Base-by-base conservation (phyloP, 768 basidiomycete genomes). In the Lepiota venenata region DNA sequence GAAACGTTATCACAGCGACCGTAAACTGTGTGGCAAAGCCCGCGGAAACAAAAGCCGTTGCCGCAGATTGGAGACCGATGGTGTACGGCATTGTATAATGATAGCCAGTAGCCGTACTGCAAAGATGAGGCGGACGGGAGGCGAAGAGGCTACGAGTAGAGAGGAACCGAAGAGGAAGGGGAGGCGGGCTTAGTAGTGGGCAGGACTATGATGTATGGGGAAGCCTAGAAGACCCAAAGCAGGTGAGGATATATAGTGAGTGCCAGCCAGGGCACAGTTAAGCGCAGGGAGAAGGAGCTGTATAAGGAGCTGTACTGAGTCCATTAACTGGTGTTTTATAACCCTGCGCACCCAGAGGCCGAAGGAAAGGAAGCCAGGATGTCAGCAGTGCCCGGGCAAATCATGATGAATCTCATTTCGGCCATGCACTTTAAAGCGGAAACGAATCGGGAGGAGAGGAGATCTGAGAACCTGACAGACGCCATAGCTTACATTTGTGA, bases 1-100 rank as follows among this genome's bases (percentile, higher is more conserved):
- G 69, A 66, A 78, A 74, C 32, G 74, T 71, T 61, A 78, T 64
- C 60, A 79, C 65, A 60, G 77, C 77, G 52, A 77, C 61, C 29
- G 77, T 72, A 60, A 80, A 74, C 58, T 80, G 77, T 48, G 70
- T 71, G 29, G 76, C 68, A 60, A 80, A 71, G 25, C 79, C 75
- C 65, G 77, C 74, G 67, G 78, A 76, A 61, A 78, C 72, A 61
- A 81, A 76, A 40, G 78, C 77, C 52, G 67, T 66, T 47, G 74
- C 71, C 41, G 77, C 79, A 64, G 77, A 67, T 58, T 79, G 73
- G 41, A 81, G 68, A 47, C 79, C 80, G 49, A 78, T 64, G 61
- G 70, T 67, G 68, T 78, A 80, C 61, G 79, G 79, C 78, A 81
- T 80, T n/a, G 52, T 54, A 60, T 22, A 20, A 12, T 11, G 35